Evolutionary conservation across 2,329 filamentous ascomycete genomes (phyloP), one percentile per base, ranked within the genome.

Genomic region (Tolypocladium inflatum): DNA sequence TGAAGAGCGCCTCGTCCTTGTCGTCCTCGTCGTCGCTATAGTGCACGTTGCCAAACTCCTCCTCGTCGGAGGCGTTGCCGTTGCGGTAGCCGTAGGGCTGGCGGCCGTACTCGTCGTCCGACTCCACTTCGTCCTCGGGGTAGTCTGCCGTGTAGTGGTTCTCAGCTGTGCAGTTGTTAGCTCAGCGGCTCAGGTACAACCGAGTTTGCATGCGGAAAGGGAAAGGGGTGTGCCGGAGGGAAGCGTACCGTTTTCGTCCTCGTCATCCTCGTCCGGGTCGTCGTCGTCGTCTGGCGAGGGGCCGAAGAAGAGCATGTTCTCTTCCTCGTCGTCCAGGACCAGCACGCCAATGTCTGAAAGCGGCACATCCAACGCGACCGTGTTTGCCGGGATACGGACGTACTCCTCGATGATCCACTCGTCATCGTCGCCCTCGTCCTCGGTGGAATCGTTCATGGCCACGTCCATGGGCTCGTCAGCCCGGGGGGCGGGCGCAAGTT

Each of bases 121-220:
- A 86, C 51, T 84, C 86, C 17, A 91, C 80, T 68, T 92, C 89
- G 57, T 92, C 88, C 61, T 92, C 89, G 0, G 89, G 89, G 64
- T 92, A 92, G 68, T 92, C 89, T 57, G 88, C 86, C 4, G 85
- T 84, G 67, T 91, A 91, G 71, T 90, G 86, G 65, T 90, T 87
- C 68, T 92, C 89, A 41, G 89, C 87, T 86, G 60, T 19, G 11
- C 26, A 51, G 13, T 42, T 37, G 61, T 61, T 52, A 58, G 58
- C 57, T 55, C 2, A 10, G 45, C 3, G 30, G 5, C 19, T 51
- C 8, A 35, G 7, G 45, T 30, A 19, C 45, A 33, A n/a, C 13
- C 19, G 10, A 35, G 19, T 6, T 21, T 35, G 4, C 48, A n/a
- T 10, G 26, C 2, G 5, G 9, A 51, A 19, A 62, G 39, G 54